Evolutionary conservation across 306 rosid genomes (phyloP).

Genomic region (Prosopis cineraria): DNA sequence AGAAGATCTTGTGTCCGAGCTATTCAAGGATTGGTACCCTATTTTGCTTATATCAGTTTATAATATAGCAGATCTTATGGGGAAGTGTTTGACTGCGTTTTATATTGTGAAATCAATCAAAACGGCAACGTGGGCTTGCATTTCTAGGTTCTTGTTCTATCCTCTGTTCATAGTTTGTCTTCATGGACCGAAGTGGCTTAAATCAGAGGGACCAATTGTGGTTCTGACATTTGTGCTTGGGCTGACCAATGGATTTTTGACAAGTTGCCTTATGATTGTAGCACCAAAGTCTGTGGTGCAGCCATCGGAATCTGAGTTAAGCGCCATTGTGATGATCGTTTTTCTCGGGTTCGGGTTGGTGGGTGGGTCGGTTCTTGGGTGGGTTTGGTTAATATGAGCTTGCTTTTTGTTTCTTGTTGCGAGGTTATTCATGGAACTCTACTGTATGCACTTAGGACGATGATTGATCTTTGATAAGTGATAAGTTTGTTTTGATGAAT

Average conservation of each 20-base stretch:
- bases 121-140: constrained; percentile 63
- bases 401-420: no score
- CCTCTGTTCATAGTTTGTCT: constrained; percentile 51
- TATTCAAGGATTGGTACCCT: constrained; percentile 87
- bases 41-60: constrained; percentile 77
- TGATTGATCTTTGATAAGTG: no score
- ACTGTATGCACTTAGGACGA: no score
- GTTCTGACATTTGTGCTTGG: constrained; percentile 81
- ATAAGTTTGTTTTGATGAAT: no score
- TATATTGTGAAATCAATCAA: constrained; percentile 57
- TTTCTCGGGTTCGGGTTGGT: constrained; percentile 88
- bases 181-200: constrained; percentile 26
- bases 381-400: constrained; percentile 71
- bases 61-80: constrained; percentile 72
- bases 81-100: constrained; percentile 79
- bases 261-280: constrained; percentile 83
- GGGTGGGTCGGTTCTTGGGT: constrained; percentile 81
- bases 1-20: constrained; percentile 66
- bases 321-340: constrained; percentile 81
- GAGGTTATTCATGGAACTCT: no score
- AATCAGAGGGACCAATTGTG: constrained; percentile 26
- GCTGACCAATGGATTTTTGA: constrained; percentile 75
- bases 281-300: constrained; percentile 72
- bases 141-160: constrained; percentile 68
- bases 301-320: constrained; percentile 63